These are phyloP conservation scores for Cytidiella melzeri DNA, from an alignment of 768 basidiomycete species.

Conservation along the genomic window DNA sequence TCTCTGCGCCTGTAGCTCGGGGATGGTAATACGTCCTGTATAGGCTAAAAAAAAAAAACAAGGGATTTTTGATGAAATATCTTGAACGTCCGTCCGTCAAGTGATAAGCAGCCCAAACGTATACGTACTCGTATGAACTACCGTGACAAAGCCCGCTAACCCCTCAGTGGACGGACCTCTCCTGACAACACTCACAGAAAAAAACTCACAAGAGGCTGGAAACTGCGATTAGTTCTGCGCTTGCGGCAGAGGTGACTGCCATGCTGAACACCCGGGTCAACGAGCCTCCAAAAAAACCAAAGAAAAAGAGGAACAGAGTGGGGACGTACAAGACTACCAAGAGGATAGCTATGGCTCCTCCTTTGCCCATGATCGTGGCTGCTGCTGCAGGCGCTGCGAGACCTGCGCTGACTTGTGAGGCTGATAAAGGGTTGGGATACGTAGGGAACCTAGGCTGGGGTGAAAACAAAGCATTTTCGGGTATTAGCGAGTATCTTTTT, in stretches of 20 bases:
- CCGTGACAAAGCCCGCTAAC: background rate
- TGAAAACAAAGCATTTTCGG: no score
- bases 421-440: slow-evolving; percentile 28
- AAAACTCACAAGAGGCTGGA: slow-evolving; percentile 28
- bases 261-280: slow-evolving; percentile 27
- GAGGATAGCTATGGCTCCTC: slow-evolving; percentile 32
- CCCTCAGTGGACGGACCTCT: slow-evolving; percentile 1
- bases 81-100: no score
- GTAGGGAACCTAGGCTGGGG: slow-evolving; percentile 48
- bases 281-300: background rate
- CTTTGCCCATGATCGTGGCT: slow-evolving; percentile 28
- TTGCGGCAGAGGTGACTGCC: slow-evolving; percentile 32
- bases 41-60: slow-evolving; percentile 15
- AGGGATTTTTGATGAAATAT: no score
- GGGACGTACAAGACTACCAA: slow-evolving; percentile 24
- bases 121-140: slow-evolving; percentile 47
- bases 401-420: slow-evolving; percentile 34
- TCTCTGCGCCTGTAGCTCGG: slow-evolving; percentile 26
- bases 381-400: slow-evolving; percentile 32
- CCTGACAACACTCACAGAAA: slow-evolving; percentile 11
- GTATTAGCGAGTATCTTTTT: background rate
- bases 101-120: no score
- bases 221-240: slow-evolving; percentile 31
- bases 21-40: slow-evolving; percentile 30
- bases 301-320: no score